Percentiles rank a stretch among this genome's conserved stretches.
These are phyloP conservation scores for Copromyces sp. DNA, from an alignment of 495 filamentous ascomycete species.

Conservation along the genomic window DNA sequence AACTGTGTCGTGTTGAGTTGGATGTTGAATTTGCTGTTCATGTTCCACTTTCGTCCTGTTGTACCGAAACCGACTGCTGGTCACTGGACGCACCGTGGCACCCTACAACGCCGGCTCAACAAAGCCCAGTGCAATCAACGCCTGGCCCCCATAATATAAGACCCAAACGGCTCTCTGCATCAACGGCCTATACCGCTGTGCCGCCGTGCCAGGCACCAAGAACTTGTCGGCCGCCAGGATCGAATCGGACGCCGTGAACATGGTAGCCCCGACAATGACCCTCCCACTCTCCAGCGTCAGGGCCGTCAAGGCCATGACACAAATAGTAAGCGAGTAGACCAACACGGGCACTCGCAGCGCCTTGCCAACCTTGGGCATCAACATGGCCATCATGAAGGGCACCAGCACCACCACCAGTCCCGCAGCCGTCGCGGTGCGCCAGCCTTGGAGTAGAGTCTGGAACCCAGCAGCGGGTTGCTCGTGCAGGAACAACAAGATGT, in stretches of 20 bases:
- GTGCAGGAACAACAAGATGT: slow-evolving; percentile 15
- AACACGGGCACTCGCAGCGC: slow-evolving; percentile 41
- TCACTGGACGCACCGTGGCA: not conserved
- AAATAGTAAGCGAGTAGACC: slow-evolving; percentile 41
- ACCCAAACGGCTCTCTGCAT: slow-evolving; percentile 22
- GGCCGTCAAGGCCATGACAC: slow-evolving; percentile 22
- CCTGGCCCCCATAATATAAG: slow-evolving; percentile 21
- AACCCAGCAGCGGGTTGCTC: not conserved
- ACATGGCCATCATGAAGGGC: slow-evolving; percentile 6
- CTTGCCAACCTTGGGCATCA: slow-evolving; percentile 14
- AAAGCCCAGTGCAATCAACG: slow-evolving; percentile 17
- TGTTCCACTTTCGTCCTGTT: not conserved
- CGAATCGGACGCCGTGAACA: slow-evolving; percentile 19
- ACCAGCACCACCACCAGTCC: not conserved
- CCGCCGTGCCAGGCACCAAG: slow-evolving; percentile 3
- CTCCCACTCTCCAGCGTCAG: slow-evolving; percentile 8
- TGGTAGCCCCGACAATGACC: slow-evolving; percentile 10
- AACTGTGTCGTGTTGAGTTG: not conserved
- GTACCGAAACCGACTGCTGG: not conserved
- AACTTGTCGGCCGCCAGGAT: slow-evolving; percentile 18
- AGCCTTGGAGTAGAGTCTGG: not conserved
- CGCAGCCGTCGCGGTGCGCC: slow-evolving; percentile 1
- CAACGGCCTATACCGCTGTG: slow-evolving; percentile 1
- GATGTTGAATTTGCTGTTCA: not conserved
- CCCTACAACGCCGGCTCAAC: not conserved